Conservation (phyloP, 768 basidiomycete genomes). For the Trametes meyenii region DNA sequence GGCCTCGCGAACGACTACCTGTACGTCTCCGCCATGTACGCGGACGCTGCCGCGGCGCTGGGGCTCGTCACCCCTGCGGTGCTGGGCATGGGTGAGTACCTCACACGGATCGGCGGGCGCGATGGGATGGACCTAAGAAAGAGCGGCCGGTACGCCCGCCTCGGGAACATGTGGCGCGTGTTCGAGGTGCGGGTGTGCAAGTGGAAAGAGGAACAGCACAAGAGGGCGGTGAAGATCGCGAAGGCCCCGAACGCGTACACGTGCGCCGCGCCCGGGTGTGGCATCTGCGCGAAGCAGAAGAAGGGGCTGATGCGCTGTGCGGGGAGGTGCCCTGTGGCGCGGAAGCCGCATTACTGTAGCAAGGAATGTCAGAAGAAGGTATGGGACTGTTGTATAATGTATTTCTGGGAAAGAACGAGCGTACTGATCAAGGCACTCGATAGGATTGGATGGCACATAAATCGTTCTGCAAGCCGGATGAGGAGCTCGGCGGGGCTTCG, state of each 20-base stretch:
- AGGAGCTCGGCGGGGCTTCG: neutral
- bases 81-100: neutral
- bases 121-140: neutral
- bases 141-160: neutral
- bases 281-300: constrained; percentile 17
- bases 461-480: neutral
- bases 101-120: constrained; percentile 1
- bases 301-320: constrained; percentile 11
- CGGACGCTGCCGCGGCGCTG: neutral
- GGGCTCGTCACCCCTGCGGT: constrained; percentile 13
- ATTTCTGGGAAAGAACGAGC: neutral
- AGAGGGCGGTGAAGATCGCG: constrained; percentile 1
- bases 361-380: constrained; percentile 14
- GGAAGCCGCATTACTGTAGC: constrained; percentile 22
- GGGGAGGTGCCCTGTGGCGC: neutral
- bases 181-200: constrained; percentile 5
- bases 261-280: constrained; percentile 20
- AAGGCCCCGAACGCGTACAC: constrained; percentile 18
- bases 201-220: neutral
- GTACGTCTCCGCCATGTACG: constrained; percentile 13
- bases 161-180: constrained; percentile 5
- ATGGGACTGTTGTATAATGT: neutral
- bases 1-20: neutral
- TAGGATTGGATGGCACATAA: neutral
- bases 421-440: neutral